Evolutionary conservation across 2,329 filamentous ascomycete species (phyloP).

Genomic region (Sporothrix variecibatus): DNA sequence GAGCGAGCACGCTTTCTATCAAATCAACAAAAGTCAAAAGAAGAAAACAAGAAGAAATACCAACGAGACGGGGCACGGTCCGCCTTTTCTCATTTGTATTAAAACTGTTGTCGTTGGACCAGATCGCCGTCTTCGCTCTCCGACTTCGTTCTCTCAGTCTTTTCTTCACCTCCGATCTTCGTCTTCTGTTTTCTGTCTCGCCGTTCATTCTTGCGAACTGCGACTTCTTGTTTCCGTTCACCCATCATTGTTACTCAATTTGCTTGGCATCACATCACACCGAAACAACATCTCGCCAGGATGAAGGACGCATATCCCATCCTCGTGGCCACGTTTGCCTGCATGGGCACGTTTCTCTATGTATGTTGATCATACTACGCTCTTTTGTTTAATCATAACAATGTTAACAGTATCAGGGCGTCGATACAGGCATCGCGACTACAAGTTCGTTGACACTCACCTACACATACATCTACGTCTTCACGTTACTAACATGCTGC

Average conservation of each 20-base stretch:
- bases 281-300: neutral
- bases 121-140: neutral
- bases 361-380: conserved; percentile 39
- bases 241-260: neutral
- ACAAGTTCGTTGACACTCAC: conserved; percentile 34
- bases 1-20: neutral
- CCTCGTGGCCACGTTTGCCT: conserved; percentile 56
- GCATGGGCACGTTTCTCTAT: conserved; percentile 61
- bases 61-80: neutral
- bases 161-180: neutral
- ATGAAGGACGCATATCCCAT: conserved; percentile 5
- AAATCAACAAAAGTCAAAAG: neutral
- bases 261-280: neutral
- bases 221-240: neutral
- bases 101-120: neutral
- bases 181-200: neutral
- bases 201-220: neutral
- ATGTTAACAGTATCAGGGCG: neutral
- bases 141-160: neutral
- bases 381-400: neutral
- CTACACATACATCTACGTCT: too few relatives aligned
- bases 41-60: too few relatives aligned
- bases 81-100: conserved; percentile 1
- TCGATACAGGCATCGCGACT: conserved; percentile 21
- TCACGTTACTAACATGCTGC: neutral